A percentile compares a stretch with the other conserved stretches of the same genome.
phyloP scores from a whole-genome alignment of 2,329 filamentous ascomycete genomes.

The Botrytis porri region DNA sequence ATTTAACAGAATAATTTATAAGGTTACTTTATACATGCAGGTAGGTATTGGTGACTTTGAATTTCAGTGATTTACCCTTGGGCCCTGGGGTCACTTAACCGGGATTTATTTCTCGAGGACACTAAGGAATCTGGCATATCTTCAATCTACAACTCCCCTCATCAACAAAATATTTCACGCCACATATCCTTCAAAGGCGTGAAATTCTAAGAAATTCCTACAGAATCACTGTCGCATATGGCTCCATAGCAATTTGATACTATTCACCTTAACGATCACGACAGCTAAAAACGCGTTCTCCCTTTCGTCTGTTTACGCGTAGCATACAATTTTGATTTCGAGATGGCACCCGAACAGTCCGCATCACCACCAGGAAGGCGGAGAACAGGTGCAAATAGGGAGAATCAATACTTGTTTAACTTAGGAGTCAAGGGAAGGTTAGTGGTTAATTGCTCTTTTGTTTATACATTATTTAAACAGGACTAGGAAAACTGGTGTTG shows the following conservation, averaged over 20 bases:
- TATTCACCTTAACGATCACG: not conserved
- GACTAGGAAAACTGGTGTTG: conserved; percentile 82
- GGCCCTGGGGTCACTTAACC: not conserved
- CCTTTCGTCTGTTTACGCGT: conserved; percentile 7
- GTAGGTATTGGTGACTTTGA: not conserved
- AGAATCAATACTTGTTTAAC: conserved; percentile 49
- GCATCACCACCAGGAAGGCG: conserved; percentile 28
- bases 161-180: not conserved
- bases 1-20: not conserved
- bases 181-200: not conserved
- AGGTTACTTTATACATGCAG: not conserved
- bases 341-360: conserved; percentile 19
- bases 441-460: conserved; percentile 18
- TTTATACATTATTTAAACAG: conserved; percentile 19
- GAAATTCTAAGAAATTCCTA: not conserved
- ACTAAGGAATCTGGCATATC: conserved; percentile 7
- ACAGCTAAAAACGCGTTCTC: not conserved
- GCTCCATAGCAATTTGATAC: not conserved
- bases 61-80: not conserved
- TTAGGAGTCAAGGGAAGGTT: conserved; percentile 52
- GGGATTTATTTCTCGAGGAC: not conserved
- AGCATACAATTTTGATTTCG: not conserved
- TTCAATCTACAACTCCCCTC: not conserved
- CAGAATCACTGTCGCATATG: not conserved
- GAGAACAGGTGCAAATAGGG: conserved; percentile 30